These are phyloP conservation scores for Pseudotulostoma volvatum DNA, from an alignment of 495 filamentous ascomycete species.

Conservation along the genomic window DNA sequence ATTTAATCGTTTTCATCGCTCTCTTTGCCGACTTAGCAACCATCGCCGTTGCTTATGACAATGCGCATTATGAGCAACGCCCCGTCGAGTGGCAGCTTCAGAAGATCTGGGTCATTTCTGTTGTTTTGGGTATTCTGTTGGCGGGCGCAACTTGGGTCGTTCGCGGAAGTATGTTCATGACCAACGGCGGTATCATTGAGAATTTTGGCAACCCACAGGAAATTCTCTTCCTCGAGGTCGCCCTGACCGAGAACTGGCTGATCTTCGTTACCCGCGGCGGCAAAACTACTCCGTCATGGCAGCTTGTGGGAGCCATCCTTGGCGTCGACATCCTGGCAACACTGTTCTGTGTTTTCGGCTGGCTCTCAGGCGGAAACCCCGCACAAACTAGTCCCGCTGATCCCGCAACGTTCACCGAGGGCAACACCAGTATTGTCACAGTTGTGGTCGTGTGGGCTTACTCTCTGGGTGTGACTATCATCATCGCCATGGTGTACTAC, in stretches of 20 bases:
- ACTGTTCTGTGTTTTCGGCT: constrained; percentile 59
- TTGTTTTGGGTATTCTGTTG: constrained; percentile 48
- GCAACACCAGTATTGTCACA: constrained; percentile 57
- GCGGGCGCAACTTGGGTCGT: constrained; percentile 54
- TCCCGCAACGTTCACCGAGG: constrained; percentile 37
- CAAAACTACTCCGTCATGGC: constrained; percentile 56
- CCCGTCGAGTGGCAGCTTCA: constrained; percentile 65
- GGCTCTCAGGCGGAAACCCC: constrained; percentile 36
- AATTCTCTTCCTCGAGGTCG: constrained; percentile 58
- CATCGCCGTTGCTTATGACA: constrained; percentile 63
- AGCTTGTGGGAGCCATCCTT: constrained; percentile 55
- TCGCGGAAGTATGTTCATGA: constrained; percentile 47
- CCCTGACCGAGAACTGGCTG: constrained; percentile 64
- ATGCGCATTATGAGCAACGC: constrained; percentile 53
- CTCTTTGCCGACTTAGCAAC: constrained; percentile 65
- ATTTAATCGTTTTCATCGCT: constrained; percentile 61
- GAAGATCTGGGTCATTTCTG: constrained; percentile 63
- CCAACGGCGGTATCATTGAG: constrained; percentile 55
- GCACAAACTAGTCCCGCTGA: constrained; percentile 28
- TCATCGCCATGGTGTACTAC: constrained; percentile 67
- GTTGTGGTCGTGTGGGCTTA: constrained; percentile 64
- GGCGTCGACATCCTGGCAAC: constrained; percentile 53
- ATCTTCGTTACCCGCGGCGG: constrained; percentile 66
- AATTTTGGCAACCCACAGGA: constrained; percentile 56
- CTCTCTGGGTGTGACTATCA: constrained; percentile 61